Evolutionary conservation across 2,329 filamentous ascomycete genomes (phyloP).

Genomic region (Colletotrichum navitas): DNA sequence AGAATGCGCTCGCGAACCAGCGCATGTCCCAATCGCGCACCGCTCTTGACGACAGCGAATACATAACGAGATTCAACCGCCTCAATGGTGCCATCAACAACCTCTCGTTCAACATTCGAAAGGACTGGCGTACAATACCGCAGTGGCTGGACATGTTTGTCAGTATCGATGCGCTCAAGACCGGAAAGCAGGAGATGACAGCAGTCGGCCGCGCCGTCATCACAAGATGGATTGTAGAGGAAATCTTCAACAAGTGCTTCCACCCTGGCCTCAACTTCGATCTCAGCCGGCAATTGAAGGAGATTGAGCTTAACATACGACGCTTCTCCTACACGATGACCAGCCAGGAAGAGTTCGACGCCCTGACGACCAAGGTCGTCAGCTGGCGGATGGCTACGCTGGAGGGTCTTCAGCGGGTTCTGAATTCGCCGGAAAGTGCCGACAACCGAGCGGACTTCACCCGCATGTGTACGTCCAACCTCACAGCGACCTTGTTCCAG

Average conservation of each 20-base stretch:
- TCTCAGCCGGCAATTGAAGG: conserved; percentile 84
- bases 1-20: conserved; percentile 98
- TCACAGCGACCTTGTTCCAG: conserved; percentile 78
- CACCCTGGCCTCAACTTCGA: conserved; percentile 86
- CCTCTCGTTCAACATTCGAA: conserved; percentile 94
- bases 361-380: conserved; percentile 86
- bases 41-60: conserved; percentile 95
- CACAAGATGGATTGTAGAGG: conserved; percentile 88
- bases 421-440: conserved; percentile 74
- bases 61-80: conserved; percentile 87
- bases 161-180: conserved; percentile 86
- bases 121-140: conserved; percentile 89
- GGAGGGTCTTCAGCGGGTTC: conserved; percentile 82
- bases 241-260: conserved; percentile 92
- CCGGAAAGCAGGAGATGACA: conserved; percentile 97
- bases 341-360: conserved; percentile 90
- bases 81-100: conserved; percentile 96
- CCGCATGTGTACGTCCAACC: conserved; percentile 74
- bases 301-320: conserved; percentile 89
- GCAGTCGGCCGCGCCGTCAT: conserved; percentile 92
- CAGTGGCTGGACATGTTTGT: conserved; percentile 83
- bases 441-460: conserved; percentile 78
- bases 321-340: conserved; percentile 78
- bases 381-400: conserved; percentile 95
- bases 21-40: conserved; percentile 94